Conservation (phyloP, 768 basidiomycete species). For the Clitopilus passeckerianus region DNA sequence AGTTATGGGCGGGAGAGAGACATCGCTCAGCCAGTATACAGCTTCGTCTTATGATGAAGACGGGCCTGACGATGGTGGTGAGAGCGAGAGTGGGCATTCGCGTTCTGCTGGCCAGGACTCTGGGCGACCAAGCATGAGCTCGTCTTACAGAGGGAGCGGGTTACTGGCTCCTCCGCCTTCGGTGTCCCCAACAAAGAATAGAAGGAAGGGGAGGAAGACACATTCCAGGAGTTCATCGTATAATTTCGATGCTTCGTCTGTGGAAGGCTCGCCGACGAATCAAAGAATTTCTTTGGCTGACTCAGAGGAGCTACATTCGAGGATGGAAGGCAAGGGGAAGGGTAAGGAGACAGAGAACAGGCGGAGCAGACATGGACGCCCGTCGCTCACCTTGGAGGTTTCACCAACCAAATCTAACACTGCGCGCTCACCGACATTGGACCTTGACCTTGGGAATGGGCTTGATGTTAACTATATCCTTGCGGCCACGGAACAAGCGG, state of each 20-base stretch:
- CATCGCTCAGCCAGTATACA: background rate
- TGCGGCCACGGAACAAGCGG: background rate
- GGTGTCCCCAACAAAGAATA: background rate
- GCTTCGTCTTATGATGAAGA: slow-evolving; percentile 4
- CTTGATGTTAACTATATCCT: background rate
- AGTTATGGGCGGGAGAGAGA: slow-evolving; percentile 10
- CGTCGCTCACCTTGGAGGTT: background rate
- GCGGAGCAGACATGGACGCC: background rate
- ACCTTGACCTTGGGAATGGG: background rate
- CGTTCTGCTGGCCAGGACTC: background rate
- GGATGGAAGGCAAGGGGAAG: background rate
- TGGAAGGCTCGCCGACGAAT: background rate
- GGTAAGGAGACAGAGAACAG: background rate
- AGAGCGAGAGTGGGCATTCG: slow-evolving; percentile 1
- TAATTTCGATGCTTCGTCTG: slow-evolving; percentile 9
- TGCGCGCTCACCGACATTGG: background rate
- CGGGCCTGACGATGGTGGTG: slow-evolving; percentile 1
- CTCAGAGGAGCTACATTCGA: background rate
- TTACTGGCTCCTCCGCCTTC: background rate
- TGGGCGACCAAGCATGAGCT: slow-evolving; percentile 6
- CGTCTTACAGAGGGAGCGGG: background rate
- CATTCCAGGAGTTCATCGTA: slow-evolving; percentile 20
- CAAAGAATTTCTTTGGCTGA: background rate
- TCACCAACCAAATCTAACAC: background rate
- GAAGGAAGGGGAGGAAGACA: background rate